Percentiles rank a stretch among this genome's conserved stretches.
Evolutionary conservation across 2,329 filamentous ascomycete genomes (phyloP).

Genomic region (Paraphoma chrysanthemicola): DNA sequence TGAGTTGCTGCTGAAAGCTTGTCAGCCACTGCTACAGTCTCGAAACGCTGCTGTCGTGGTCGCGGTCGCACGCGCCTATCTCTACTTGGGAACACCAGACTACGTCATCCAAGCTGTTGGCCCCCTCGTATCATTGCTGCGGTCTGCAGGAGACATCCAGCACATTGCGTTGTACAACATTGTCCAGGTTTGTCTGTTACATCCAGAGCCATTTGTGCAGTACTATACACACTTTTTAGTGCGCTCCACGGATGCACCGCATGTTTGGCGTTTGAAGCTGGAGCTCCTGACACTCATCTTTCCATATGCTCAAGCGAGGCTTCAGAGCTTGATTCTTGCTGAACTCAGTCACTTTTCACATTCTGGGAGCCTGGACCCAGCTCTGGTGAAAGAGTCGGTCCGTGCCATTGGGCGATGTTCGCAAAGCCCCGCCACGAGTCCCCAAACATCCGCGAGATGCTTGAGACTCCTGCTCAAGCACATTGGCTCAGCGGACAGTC

Average conservation of each 20-base stretch:
- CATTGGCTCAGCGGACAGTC: slow-evolving; percentile 86
- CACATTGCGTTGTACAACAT: slow-evolving; percentile 93
- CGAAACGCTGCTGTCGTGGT: slow-evolving; percentile 93
- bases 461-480: slow-evolving; percentile 83
- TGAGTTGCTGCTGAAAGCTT: slow-evolving; percentile 77
- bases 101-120: slow-evolving; percentile 80
- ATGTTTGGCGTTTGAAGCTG: slow-evolving; percentile 90
- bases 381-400: slow-evolving; percentile 86
- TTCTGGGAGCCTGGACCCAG: slow-evolving; percentile 77
- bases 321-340: slow-evolving; percentile 86
- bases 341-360: slow-evolving; percentile 97
- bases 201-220: slow-evolving; percentile 81
- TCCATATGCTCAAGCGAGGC: slow-evolving; percentile 75
- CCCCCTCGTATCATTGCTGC: slow-evolving; percentile 83
- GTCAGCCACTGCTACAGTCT: slow-evolving; percentile 85
- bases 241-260: slow-evolving; percentile 75
- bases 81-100: slow-evolving; percentile 80
- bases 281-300: slow-evolving; percentile 92
- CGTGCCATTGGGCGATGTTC: slow-evolving; percentile 93
- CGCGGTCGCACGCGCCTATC: slow-evolving; percentile 83
- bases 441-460: slow-evolving; percentile 71
- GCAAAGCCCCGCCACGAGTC: slow-evolving; percentile 60
- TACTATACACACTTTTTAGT: slow-evolving; percentile 92
- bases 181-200: slow-evolving; percentile 82
- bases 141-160: slow-evolving; percentile 85